phyloP scores from a whole-genome alignment of 202 grass and related monocot genomes.

The Zoysia matrella region DNA sequence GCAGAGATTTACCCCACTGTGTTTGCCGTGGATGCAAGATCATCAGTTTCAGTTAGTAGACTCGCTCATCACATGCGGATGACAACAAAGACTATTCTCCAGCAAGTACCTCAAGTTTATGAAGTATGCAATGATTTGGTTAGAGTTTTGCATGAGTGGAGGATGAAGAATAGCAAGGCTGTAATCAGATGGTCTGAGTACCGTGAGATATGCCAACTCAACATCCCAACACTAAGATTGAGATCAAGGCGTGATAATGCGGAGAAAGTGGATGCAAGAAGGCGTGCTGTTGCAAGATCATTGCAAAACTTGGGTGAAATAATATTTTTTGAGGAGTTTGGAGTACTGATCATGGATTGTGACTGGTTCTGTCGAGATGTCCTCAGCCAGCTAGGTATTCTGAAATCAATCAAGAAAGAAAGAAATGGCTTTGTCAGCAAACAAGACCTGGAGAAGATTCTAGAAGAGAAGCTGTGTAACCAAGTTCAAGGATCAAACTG shows the following conservation, averaged over 20 bases:
- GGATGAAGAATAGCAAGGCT: slow-evolving; percentile 66
- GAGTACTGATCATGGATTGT: slow-evolving; percentile 73
- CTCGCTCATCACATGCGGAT: slow-evolving; percentile 68
- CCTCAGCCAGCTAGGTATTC: slow-evolving; percentile 55
- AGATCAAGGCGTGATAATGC: slow-evolving; percentile 79
- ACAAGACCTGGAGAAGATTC: slow-evolving; percentile 74
- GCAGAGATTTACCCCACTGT: slow-evolving; percentile 88
- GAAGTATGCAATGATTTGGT: slow-evolving; percentile 82
- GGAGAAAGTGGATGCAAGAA: slow-evolving; percentile 65
- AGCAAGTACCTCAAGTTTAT: slow-evolving; percentile 76
- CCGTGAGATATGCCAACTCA: slow-evolving; percentile 86
- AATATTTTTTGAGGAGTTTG: slow-evolving; percentile 84
- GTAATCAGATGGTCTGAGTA: slow-evolving; percentile 84
- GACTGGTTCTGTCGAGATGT: slow-evolving; percentile 80
- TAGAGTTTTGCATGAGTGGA: slow-evolving; percentile 73
- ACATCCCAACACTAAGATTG: slow-evolving; percentile 65
- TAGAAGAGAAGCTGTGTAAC: slow-evolving; percentile 57
- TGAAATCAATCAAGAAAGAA: slow-evolving; percentile 57
- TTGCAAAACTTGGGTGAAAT: slow-evolving; percentile 79
- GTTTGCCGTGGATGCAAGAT: slow-evolving; percentile 91
- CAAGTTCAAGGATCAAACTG: slow-evolving; percentile 59
- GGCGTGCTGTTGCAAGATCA: slow-evolving; percentile 67
- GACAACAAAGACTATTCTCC: slow-evolving; percentile 72
- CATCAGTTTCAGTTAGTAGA: slow-evolving; percentile 75
- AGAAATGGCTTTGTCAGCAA: slow-evolving; percentile 72